Conservation (phyloP, 176 grass and related monocot genomes). For the Bolboschoenus planiculmis region DNA sequence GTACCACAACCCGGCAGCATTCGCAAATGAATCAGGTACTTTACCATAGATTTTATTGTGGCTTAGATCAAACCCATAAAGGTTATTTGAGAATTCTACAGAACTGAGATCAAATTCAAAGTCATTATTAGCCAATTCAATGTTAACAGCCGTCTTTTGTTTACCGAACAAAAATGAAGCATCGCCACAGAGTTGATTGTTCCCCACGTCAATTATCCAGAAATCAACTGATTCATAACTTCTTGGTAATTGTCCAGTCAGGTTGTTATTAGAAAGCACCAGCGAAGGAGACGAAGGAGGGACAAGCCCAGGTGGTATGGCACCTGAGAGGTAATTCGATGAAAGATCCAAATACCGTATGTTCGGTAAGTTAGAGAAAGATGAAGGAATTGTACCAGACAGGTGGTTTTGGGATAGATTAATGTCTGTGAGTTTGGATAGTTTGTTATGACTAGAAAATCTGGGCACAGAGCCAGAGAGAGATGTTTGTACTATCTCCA, state of each 20-base stretch:
- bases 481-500: not conserved
- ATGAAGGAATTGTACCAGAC: not conserved
- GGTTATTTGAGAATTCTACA: not conserved
- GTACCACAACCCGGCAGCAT: not conserved
- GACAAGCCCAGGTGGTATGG: not conserved
- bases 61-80: not conserved
- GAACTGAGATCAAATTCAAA: slow-evolving; percentile 5
- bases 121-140: not conserved
- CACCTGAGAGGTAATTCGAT: not conserved
- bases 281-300: not conserved
- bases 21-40: not conserved
- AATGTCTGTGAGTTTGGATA: not conserved
- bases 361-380: not conserved
- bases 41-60: slow-evolving; percentile 5
- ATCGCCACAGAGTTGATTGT: not conserved
- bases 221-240: not conserved
- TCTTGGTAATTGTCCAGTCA: not conserved
- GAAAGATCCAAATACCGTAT: not conserved
- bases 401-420: not conserved
- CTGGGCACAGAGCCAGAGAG: not conserved
- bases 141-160: not conserved
- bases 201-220: not conserved
- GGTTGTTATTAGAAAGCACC: not conserved
- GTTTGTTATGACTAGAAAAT: not conserved
- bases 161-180: slow-evolving; percentile 14